Evolutionary conservation across 192 early-diverging fungal species (phyloP), one percentile per base, ranked within the genome.

Genomic region (Linnemannia zychae): DNA sequence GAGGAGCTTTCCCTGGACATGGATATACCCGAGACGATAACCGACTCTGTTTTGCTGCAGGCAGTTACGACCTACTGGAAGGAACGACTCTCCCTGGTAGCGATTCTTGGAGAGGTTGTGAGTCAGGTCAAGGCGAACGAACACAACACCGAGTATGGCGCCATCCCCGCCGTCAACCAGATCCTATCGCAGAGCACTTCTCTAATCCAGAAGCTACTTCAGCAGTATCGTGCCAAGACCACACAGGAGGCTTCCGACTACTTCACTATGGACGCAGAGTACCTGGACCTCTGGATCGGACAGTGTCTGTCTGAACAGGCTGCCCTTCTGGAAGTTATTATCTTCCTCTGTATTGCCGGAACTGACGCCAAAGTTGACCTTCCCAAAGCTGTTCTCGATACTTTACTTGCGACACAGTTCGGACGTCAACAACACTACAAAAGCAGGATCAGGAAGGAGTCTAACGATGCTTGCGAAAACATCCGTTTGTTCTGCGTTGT

Each of bases 291-390:
- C 16, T 89, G 87, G 87, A 87, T 87, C 44, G 78, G 79, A 18
- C 90, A 90, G 37, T 80, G 75, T 2, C 49, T 90, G 31, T 84
- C 72, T 20, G 90, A 90, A 53, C 88, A 90, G 65, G 81, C 80
- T n/a, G 80, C 81, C 5, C 53, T 90, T 12, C 49, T 90, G 28
- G 90, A 90, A 48, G 71, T 86, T 7, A 52, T 88, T 49, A 80
- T 88, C 44, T 52, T 65, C 2, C 67, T 90, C n/a, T 66, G 72
- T 18, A 57, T 80, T 24, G 72, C 75, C 20, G 83, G 88, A 65
- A 88, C 75, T 24, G 79, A 90, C 52, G 69, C 82, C 57, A 84
- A 86, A 22, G 78, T 86, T 31, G 72, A 81, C 11, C 73, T 85
- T 4, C 77, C 83, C 22, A 36, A 16, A 9, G 15, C 28, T 7